These are phyloP conservation scores for Entomortierella lignicola DNA, from an alignment of 192 early-diverging fungal genomes.

Conservation along the genomic window DNA sequence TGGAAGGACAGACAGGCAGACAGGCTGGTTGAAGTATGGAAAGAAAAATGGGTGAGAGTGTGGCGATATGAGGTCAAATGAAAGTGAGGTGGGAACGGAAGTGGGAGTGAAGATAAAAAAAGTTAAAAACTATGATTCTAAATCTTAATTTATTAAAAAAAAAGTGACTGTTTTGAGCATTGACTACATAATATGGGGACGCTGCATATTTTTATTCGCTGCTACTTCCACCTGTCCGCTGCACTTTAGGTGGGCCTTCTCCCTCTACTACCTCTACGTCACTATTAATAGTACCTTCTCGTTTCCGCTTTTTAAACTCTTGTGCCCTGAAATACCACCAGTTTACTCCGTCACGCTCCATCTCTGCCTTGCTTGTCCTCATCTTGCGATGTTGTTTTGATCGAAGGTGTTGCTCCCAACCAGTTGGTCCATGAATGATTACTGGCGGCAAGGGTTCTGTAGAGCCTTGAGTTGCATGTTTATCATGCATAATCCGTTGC, in stretches of 20 bases:
- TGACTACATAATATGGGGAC: no score
- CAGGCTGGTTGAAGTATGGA: no score
- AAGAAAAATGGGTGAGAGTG: no score
- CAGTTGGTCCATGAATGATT: constrained; percentile 78
- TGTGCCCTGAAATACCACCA: constrained; percentile 52
- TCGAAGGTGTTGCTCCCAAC: constrained; percentile 80
- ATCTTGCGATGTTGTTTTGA: constrained; percentile 72
- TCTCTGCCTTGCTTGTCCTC: constrained; percentile 51
- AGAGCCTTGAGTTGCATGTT: constrained; percentile 12
- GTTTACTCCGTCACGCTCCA: constrained; percentile 46
- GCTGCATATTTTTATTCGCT: no score
- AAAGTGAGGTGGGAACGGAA: no score
- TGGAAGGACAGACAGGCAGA: no score
- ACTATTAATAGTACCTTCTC: constrained; percentile 23
- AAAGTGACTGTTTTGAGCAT: no score
- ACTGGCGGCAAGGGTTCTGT: constrained; percentile 20
- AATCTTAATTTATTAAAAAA: no score
- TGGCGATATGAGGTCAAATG: no score
- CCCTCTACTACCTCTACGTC: background rate
- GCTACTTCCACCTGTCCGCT: constrained; percentile 7
- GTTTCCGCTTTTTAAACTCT: constrained; percentile 52
- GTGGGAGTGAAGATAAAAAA: no score
- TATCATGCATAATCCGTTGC: constrained; percentile 41
- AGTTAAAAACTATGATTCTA: no score
- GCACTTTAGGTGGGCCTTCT: constrained; percentile 3